Evolutionary conservation across 1,139 yeast species (phyloP), one percentile per base, ranked within the genome.

Genomic region (Torulaspora pretoriensis): DNA sequence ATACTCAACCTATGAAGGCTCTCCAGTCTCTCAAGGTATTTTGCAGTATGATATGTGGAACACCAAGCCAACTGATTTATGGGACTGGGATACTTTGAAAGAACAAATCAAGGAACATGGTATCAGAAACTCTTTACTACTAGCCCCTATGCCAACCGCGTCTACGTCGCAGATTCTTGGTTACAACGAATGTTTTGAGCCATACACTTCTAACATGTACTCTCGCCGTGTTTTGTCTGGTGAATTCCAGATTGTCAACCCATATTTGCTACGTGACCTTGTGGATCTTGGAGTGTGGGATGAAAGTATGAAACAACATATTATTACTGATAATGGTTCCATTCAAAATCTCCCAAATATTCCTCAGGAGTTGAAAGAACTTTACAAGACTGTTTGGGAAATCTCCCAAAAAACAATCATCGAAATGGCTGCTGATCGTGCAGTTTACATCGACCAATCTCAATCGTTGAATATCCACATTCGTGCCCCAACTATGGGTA

Each of bases 371-470:
- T 66, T 89, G 55, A 89, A 87, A 65, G 78, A 75, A 7, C 71
- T 90, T 40, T 89, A 90, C 73, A 87, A 84, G 70, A 92, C 98
- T 1, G 97, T 89, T 13, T 92, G 98, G 97, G 98, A 92, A 69
- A 78, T 92, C 42, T 81, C 96, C 35, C 98, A 92, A 66, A 83
- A 81, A 70, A 77, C 78, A 12, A 80, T 92, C 51, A 83, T 92
- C 55, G 97, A 90, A 60, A 79, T 92, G 92, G 95, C 97, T 41
- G 96, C 96, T 36, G 97, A 89, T 63, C 78, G 98, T 61, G 85
- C 92, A 37, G 88, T 95, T 24, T 92, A 80, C 69, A 83, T 92
- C 62, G 98, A 92, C 68, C 98, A 92, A 68, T 86, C 94, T 52
- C 97, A 92, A 70, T 81, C 94, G 45, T 73, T 92, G 76, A 92